These are phyloP conservation scores for Xylaria sp. DNA, from an alignment of 2,329 filamentous ascomycete genomes.

Conservation along the genomic window DNA sequence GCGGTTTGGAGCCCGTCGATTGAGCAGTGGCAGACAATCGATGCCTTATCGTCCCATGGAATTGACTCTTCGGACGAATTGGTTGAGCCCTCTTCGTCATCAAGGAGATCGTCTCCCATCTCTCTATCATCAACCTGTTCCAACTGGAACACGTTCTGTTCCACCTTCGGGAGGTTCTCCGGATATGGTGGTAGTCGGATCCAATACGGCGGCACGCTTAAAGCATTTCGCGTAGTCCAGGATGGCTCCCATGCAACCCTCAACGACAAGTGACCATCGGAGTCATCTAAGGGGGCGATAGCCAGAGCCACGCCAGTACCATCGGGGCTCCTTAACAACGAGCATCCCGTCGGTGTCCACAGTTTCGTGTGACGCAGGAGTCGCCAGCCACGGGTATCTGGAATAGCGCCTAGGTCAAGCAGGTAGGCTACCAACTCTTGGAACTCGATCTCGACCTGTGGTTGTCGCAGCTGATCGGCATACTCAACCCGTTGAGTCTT, in stretches of 20 bases:
- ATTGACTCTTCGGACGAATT: conserved; percentile 36
- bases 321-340: conserved; percentile 50
- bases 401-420: conserved; percentile 57
- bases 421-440: conserved; percentile 58
- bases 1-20: conserved; percentile 43
- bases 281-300: conserved; percentile 53
- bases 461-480: conserved; percentile 49
- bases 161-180: conserved; percentile 1
- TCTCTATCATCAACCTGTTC: conserved; percentile 1
- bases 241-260: conserved; percentile 50
- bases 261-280: conserved; percentile 55
- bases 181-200: conserved; percentile 41
- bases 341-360: conserved; percentile 56
- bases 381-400: conserved; percentile 54
- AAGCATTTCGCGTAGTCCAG: conserved; percentile 49
- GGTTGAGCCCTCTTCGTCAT: conserved; percentile 13
- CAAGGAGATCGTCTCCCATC: conserved; percentile 3
- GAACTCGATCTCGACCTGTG: conserved; percentile 50
- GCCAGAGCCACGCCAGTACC: conserved; percentile 45
- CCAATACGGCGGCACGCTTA: conserved; percentile 56
- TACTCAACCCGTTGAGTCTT: conserved; percentile 61
- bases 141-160: conserved; percentile 7
- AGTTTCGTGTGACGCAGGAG: conserved; percentile 52
- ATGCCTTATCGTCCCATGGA: conserved; percentile 22
- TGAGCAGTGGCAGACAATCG: conserved; percentile 47